Percentiles rank a stretch among this genome's conserved stretches.
Evolutionary conservation across 2,329 filamentous ascomycete species (phyloP).

Genomic region (Phaeoacremonium minimum): DNA sequence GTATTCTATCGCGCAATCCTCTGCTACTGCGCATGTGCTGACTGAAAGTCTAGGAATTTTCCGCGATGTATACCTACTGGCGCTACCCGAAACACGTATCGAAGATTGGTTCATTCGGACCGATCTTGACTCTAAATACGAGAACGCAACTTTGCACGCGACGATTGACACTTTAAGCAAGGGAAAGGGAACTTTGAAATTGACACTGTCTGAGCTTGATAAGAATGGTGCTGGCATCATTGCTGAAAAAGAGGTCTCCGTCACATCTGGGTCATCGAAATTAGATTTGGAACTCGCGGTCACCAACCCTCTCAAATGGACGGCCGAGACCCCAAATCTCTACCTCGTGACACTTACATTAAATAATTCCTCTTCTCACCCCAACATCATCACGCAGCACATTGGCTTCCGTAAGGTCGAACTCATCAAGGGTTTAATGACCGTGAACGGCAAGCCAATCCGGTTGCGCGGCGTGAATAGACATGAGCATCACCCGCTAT

Average conservation of each 20-base stretch:
- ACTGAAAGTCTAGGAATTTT: conserved; percentile 46
- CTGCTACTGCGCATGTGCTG: not conserved
- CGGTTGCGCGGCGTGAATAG: conserved; percentile 62
- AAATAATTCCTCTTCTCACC: conserved; percentile 11
- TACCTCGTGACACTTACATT: conserved; percentile 49
- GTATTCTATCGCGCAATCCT: conserved; percentile 18
- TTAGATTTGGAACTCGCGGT: conserved; percentile 42
- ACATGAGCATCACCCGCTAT: conserved; percentile 65
- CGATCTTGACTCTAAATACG: conserved; percentile 45
- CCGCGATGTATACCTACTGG: conserved; percentile 59
- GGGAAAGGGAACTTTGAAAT: conserved; percentile 27
- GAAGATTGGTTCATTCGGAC: conserved; percentile 56
- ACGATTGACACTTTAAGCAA: conserved; percentile 36
- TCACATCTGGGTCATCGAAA: conserved; percentile 19
- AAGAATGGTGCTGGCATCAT: conserved; percentile 26
- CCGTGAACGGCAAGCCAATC: conserved; percentile 59
- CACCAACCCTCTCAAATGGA: conserved; percentile 59
- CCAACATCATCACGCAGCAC: conserved; percentile 42
- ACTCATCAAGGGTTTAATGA: conserved; percentile 53
- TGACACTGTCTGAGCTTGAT: conserved; percentile 36
- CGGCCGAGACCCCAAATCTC: conserved; percentile 60
- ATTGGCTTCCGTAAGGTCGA: conserved; percentile 64
- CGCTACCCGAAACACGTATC: conserved; percentile 48
- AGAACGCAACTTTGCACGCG: conserved; percentile 44
- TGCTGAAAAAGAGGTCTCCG: conserved; percentile 15